Percentiles rank a stretch among this genome's conserved stretches.
These are phyloP conservation scores for Cutaneotrichosporon daszewskae DNA, from an alignment of 1,284 basidiomycete genomes.

Conservation along the genomic window DNA sequence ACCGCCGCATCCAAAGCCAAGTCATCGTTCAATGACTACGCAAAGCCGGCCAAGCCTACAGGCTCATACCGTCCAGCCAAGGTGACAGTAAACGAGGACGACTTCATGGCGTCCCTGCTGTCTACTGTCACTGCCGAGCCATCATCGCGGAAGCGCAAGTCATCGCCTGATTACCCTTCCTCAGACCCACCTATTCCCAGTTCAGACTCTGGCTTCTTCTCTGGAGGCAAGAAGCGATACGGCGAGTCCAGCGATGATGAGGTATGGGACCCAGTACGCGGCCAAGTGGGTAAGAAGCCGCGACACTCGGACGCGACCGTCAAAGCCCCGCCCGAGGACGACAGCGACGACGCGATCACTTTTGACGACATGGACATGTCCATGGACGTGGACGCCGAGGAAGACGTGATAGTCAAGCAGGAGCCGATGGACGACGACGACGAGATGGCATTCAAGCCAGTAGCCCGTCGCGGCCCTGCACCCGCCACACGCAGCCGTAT, in stretches of 20 bases:
- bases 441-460: constrained; percentile 22
- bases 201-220: constrained; percentile 54
- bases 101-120: constrained; percentile 76
- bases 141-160: constrained; percentile 65
- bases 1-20: constrained; percentile 27
- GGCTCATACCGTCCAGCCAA: constrained; percentile 69
- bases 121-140: constrained; percentile 36
- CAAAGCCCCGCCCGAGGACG: constrained; percentile 21
- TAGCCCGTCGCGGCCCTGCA: constrained; percentile 16
- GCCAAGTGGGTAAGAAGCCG: constrained; percentile 38
- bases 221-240: constrained; percentile 25
- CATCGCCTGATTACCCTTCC: constrained; percentile 50
- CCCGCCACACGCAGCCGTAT: constrained; percentile 37
- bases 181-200: constrained; percentile 31
- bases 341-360: constrained; percentile 17
- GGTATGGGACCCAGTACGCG: constrained; percentile 26
- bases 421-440: constrained; percentile 49
- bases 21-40: constrained; percentile 44
- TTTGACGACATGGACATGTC: constrained; percentile 20
- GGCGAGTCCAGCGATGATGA: constrained; percentile 48
- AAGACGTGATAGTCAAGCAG: constrained; percentile 34
- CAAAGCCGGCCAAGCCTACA: constrained; percentile 54
- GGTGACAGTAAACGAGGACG: constrained; percentile 69
- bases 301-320: constrained; percentile 37
- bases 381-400: constrained; percentile 32